Base-by-base conservation (phyloP, 169 alveolate species). In the Hammondia hammondi region DNA sequence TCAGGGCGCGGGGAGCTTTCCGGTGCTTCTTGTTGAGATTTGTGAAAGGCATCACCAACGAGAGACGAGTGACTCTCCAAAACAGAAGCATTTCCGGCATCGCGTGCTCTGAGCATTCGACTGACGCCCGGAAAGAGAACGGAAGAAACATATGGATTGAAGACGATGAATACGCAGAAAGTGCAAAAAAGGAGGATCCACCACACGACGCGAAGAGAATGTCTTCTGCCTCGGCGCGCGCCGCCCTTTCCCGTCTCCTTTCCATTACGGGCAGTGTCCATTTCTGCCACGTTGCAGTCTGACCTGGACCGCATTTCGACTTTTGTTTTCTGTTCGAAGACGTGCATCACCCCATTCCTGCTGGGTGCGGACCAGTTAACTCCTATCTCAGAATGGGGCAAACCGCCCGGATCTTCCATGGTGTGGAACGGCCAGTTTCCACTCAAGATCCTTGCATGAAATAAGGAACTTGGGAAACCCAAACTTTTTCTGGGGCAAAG, bases 141-240 rank as follows among this genome's bases (percentile, higher is more conserved):
- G 24, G 90, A 48, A 70, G 71, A 12, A 82, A 43, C 71, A 9
- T 43, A 82, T 4, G 90, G 90, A 52, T 82, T 82, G 71, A 82
- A 82, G 17, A 82, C 71, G 6, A 82, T 52, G 43, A 43, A 82
- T 70, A 82, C 90, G 70, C 90, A 82, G 90, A 82, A 82, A 27
- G 71, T 43, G 9, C 32, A 52, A 82, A 82, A 82, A 10, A 82
- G 70, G 43, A 82, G 90, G 71, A 82, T 19, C 70, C 71, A 82
- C 90, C 90, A 82, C 70, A 82, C 70, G 37, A 48, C 32, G 52
- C 90, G 90, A 43, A 82, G 90, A 21, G 71, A 46, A 43, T 39
- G 43, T 32, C 48, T 19, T 32, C n/a, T 17, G 32, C 77, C 35
- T 27, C 77, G 77, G 77, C 32, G 35, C 77, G 32, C 77, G 27